Percentiles rank a stretch among this genome's conserved stretches.
Evolutionary conservation across 129 eudicot species (phyloP).

Genomic region (Arctium lappa): DNA sequence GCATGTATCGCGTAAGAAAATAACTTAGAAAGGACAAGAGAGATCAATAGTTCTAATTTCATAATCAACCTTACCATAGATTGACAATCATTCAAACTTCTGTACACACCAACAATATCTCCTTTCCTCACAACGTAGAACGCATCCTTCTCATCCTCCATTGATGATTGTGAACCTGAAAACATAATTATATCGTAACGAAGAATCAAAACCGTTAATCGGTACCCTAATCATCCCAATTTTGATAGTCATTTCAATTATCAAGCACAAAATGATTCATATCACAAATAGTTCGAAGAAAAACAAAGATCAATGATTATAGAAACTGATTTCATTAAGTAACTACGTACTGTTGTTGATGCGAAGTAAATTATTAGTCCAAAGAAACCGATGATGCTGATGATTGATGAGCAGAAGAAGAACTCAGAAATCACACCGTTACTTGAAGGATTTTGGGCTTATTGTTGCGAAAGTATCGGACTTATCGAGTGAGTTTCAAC

Average conservation of each 20-base stretch:
- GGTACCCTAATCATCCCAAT: constrained; percentile 18
- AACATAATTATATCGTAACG: background rate
- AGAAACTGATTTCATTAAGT: background rate
- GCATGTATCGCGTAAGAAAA: background rate
- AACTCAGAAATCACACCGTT: background rate
- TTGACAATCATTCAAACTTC: constrained; percentile 57
- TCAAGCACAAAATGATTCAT: background rate
- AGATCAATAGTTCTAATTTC: constrained; percentile 23
- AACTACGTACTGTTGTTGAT: background rate
- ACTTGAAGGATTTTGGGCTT: constrained; percentile 9
- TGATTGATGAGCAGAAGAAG: background rate
- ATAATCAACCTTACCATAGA: constrained; percentile 30
- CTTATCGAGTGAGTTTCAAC: background rate
- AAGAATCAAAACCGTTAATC: constrained; percentile 11
- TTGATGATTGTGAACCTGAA: constrained; percentile 18
- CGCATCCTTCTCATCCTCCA: constrained; percentile 80
- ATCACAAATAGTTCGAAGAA: background rate
- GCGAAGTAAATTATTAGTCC: background rate
- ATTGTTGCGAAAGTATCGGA: constrained; percentile 13
- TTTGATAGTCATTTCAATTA: background rate
- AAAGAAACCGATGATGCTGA: background rate
- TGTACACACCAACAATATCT: constrained; percentile 73
- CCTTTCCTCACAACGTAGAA: constrained; percentile 85
- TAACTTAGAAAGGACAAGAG: background rate
- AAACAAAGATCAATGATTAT: background rate